Base-by-base conservation (phyloP, 2,329 filamentous ascomycete species). In the Xenoacremonium recifei region DNA sequence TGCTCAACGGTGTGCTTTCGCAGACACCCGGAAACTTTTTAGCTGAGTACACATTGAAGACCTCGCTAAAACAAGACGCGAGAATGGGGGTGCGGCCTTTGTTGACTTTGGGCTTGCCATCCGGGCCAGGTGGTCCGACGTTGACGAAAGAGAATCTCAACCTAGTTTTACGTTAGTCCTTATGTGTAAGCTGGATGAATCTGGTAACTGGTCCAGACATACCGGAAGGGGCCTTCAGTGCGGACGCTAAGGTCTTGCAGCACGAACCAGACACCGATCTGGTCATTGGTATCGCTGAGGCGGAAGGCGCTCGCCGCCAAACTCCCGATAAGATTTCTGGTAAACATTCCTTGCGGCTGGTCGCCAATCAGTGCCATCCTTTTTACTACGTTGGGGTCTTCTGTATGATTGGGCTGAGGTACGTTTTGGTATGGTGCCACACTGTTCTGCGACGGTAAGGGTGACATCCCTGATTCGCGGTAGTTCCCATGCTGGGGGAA, bases 11-110 rank as follows among this genome's bases (percentile, higher is more conserved):
- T 0, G 93, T 99, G 64, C 87, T 95, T 63, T 97, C 92, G 44
- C 95, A 96, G 2, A 99, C 93, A 30, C 93, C 93, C 0, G 93
- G 93, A 66, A 99, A 99, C 60, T 96, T 96, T 76, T 99, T 99
- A 35, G 93, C 93, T 3, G 89, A 95, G 68, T 86, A 97, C 21
- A 99, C 93, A 40, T 89, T 88, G 72, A 99, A 97, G 3, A 83
- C 77, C 4, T 95, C 87, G 35, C 88, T 95, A 67, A 92, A 97
- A 55, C 83, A 85, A 7, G 84, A 86, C 1, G 92, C 90, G 15
- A 97, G 77, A 11, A 96, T 85, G 0, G 88, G 88, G 0, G 88
- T 87, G 49, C 82, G 84, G 42, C 84, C 85, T 27, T 79, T 84
- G 63, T 90, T 93, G 46, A 95, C 72, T 4, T 57, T 61, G 21